A percentile compares a stretch with the other conserved stretches of the same genome.
Conservation (phyloP, 305 asterid species). For the Fraxinus nigra region DNA sequence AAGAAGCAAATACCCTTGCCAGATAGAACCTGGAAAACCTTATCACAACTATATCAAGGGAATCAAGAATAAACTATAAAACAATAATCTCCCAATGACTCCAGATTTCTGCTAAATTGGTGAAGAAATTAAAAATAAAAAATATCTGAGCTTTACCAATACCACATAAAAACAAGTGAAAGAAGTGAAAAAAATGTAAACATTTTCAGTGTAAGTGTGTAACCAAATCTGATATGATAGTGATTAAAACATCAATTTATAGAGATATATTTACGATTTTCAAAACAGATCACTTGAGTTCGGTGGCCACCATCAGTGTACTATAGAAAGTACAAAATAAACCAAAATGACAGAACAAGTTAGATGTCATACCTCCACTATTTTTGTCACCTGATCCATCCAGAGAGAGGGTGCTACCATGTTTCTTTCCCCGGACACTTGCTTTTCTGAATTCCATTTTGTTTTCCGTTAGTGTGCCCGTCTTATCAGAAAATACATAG, state of each 20-base stretch:
- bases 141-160: neutral
- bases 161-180: neutral
- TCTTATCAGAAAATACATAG: conserved; percentile 88
- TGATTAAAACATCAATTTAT: neutral
- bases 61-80: neutral
- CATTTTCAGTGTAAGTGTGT: neutral
- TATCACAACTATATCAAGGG: neutral
- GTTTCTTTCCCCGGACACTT: conserved; percentile 75
- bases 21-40: neutral
- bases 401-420: conserved; percentile 41
- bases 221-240: neutral
- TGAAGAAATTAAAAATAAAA: neutral
- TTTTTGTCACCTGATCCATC: conserved; percentile 37
- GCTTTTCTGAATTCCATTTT: conserved; percentile 96
- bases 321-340: neutral
- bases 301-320: conserved; percentile 1
- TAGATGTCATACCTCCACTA: conserved; percentile 51
- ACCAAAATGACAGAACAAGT: neutral
- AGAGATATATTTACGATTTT: neutral
- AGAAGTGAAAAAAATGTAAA: neutral
- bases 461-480: conserved; percentile 96
- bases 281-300: neutral
- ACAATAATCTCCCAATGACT: neutral
- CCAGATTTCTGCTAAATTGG: neutral
- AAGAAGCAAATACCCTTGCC: neutral